A percentile compares a stretch with the other conserved stretches of the same genome.
Evolutionary conservation across 2,329 filamentous ascomycete genomes (phyloP).

Genomic region (Alternaria novae-zelandiae): DNA sequence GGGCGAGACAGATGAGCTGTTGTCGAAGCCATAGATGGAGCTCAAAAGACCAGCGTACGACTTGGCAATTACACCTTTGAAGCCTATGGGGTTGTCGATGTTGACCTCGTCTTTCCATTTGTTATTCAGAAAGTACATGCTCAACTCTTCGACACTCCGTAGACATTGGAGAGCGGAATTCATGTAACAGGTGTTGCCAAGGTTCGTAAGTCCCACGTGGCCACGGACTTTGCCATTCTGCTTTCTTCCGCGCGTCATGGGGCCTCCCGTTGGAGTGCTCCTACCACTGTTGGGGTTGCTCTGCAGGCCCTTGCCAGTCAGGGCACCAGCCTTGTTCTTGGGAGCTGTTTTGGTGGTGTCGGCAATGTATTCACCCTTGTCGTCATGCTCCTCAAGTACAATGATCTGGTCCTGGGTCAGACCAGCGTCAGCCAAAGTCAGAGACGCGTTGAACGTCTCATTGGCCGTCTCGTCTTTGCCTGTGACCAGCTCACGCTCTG

Average conservation of each 20-base stretch:
- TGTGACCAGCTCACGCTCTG: constrained; percentile 69
- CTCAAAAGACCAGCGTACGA: constrained; percentile 78
- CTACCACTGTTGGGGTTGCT: constrained; percentile 64
- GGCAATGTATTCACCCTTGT: constrained; percentile 62
- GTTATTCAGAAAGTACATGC: constrained; percentile 78
- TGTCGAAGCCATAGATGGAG: constrained; percentile 76
- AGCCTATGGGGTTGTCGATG: constrained; percentile 80
- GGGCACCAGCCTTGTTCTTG: constrained; percentile 49
- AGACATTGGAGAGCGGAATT: constrained; percentile 96
- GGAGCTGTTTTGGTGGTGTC: constrained; percentile 51
- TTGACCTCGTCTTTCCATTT: constrained; percentile 84
- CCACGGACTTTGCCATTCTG: constrained; percentile 75
- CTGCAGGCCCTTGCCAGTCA: constrained; percentile 44
- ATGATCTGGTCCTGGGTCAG: constrained; percentile 76
- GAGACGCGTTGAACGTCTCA: constrained; percentile 76
- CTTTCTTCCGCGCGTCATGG: constrained; percentile 73
- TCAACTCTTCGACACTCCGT: constrained; percentile 89
- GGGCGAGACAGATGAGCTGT: constrained; percentile 74
- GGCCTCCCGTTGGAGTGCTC: constrained; percentile 69
- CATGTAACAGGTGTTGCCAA: constrained; percentile 99
- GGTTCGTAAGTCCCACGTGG: constrained; percentile 82
- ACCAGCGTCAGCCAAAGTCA: constrained; percentile 69
- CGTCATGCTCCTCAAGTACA: constrained; percentile 79
- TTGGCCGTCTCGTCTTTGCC: constrained; percentile 74
- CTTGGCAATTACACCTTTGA: constrained; percentile 84